Evolutionary conservation across 2,329 filamentous ascomycete genomes (phyloP), one percentile per base, ranked within the genome.

Genomic region (Hypomyces perniciosus): DNA sequence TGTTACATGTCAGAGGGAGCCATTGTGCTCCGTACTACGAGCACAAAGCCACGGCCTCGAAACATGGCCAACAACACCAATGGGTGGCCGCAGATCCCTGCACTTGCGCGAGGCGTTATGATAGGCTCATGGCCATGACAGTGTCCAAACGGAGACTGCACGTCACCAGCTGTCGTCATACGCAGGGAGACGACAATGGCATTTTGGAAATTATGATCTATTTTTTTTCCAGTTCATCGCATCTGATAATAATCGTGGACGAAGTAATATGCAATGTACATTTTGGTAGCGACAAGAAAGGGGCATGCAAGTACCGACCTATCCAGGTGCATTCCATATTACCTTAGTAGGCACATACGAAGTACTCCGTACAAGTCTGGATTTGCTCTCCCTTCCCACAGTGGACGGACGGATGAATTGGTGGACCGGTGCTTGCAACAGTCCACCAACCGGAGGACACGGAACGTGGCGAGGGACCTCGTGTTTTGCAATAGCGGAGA

Each of bases 61-160:
- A 37, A 44, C n/a, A 44, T 38, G 35, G 10, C 35, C 35, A 38
- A 20, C 27, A 13, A 44, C 52, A 50, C 35, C 33, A 50, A 45
- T 39, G 44, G 48, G 34, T 37, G 44, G 53, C 54, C 54, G 35
- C 37, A n/a, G 43, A 62, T 62, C 61, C 60, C 56, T 62, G 57
- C 46, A 34, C 46, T 33, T 46, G 51, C 51, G 56, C 59, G 59
- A 65, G 64, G 64, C 64, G 52, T 63, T 62, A 61, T 58, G 47
- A 64, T 64, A 62, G 64, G 64, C 61, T 65, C 54, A 62, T 58
- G 59, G 50, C 38, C 48, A 26, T 29, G 42, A 43, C 43, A 33
- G 37, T 52, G 46, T 28, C n/a, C 33, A 30, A 45, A 26, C 46
- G 29, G 41, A 43, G 40, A 44, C 43, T 44, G 42, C 46, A 53